Evolutionary conservation across 441 rosid genomes (phyloP), one percentile per base, ranked within the genome.

Genomic region (Bruguiera hainesii): DNA sequence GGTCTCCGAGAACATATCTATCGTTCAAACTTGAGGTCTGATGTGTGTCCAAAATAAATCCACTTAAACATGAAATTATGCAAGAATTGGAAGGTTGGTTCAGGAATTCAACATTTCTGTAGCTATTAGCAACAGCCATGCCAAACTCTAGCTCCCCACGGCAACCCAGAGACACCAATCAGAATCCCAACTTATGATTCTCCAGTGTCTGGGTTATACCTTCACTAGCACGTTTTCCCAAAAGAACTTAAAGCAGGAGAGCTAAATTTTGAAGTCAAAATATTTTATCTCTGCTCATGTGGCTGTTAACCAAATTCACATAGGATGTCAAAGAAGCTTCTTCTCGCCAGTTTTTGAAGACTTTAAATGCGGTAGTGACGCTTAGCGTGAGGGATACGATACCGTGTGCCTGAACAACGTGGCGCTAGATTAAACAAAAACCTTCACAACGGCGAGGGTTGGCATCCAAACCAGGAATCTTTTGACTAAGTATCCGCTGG

Each of bases 101-200:
- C 39, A 68, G 68, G 59, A 76, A 57, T 67, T 76, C 80, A 67
- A 25, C 50, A 73, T 69, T 56, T 75, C 80, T 73, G 83, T 74
- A 79, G 71, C 79, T 66, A 67, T 72, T 61, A 71, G 82, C 79
- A 81, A 76, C 86, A 78, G 87, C 89, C 93, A 88, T 85, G 64
- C 70, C 84, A 68, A 70, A 62, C 56, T 73, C 72, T 53, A 67
- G 69, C 70, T 61, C 76, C 73, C 75, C 67, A 61, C 29, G 58
- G 64, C 53, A 64, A 37, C 18, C 67, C 65, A 26, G 66, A 73
- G 48, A 26, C 60, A 55, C 51, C 67, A 66, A 46, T 42, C 39
- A 37, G 67, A 61, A 67, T 52, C 65, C 63, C 61, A 60, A n/a
- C 64, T 35, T 31, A 56, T 23, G 48, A 64, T 60, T 29, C 39